Percentiles rank a stretch among this genome's conserved stretches.
phyloP scores from a whole-genome alignment of 169 alveolate genomes.

The Plasmodium sp. region DNA sequence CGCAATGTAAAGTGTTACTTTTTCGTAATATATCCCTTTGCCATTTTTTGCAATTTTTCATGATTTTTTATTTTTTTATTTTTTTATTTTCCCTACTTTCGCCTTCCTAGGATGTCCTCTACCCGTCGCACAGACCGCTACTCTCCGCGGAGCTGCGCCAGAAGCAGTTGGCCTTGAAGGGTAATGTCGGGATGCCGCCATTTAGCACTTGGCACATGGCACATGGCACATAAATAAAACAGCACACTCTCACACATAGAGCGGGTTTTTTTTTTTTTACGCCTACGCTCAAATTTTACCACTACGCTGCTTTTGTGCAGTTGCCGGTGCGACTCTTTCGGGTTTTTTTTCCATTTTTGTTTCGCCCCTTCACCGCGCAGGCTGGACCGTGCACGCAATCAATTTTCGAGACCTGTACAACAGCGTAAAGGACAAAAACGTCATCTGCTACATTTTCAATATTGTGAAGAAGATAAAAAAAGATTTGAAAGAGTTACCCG shows the following conservation, averaged over 20 bases:
- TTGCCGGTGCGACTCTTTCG: neutral
- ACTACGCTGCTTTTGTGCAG: neutral
- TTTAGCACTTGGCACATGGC: neutral
- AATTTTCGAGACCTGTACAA: constrained; percentile 67
- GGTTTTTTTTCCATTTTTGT: neutral
- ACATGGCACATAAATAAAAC: neutral
- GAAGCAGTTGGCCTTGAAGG: constrained; percentile 69
- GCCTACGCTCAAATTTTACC: neutral
- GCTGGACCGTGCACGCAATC: constrained; percentile 60
- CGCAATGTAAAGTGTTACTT: neutral
- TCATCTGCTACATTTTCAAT: constrained; percentile 50
- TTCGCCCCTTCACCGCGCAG: neutral
- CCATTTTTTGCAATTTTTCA: neutral
- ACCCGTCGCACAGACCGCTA: constrained; percentile 56
- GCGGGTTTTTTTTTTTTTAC: no score
- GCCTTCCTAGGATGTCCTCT: constrained; percentile 34
- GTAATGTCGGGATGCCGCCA: neutral
- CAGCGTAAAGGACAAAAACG: constrained; percentile 68
- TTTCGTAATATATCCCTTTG: neutral
- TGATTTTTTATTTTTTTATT: neutral
- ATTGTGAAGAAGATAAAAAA: constrained; percentile 60
- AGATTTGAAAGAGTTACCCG: constrained; percentile 39
- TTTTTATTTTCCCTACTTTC: neutral
- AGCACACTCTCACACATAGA: neutral
- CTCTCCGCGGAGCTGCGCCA: constrained; percentile 49